phyloP scores from a whole-genome alignment of 2,329 filamentous ascomycete species.

The Talaromyces sp. region DNA sequence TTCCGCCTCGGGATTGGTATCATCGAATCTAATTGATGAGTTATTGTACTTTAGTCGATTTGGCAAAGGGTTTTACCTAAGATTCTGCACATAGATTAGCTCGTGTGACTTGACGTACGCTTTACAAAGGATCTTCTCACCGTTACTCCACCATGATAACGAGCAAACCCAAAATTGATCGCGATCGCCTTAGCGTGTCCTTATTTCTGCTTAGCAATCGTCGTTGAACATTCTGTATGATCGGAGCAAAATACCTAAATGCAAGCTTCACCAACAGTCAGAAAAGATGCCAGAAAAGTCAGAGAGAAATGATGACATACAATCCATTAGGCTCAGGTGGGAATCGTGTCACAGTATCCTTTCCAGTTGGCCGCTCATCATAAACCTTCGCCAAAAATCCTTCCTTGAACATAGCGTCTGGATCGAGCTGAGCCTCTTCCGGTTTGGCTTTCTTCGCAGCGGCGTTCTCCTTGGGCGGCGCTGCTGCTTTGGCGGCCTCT shows the following conservation, averaged over 20 bases:
- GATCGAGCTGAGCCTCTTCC: constrained; percentile 15
- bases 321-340: constrained; percentile 83
- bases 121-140: not conserved
- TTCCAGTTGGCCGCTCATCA: constrained; percentile 57
- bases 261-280: constrained; percentile 6
- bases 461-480: constrained; percentile 8
- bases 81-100: constrained; percentile 15
- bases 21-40: constrained; percentile 79
- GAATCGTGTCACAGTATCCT: constrained; percentile 62
- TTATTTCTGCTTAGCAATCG: not conserved
- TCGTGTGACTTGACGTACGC: not conserved
- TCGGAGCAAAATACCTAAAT: constrained; percentile 12
- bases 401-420: constrained; percentile 68
- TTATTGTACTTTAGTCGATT: constrained; percentile 38
- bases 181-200: constrained; percentile 97
- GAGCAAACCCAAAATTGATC: constrained; percentile 93
- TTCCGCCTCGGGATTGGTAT: constrained; percentile 93
- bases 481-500: constrained; percentile 12
- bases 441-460: constrained; percentile 9
- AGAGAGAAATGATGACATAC: not conserved
- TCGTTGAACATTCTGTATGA: not conserved
- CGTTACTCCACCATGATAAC: constrained; percentile 67
- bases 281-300: not conserved
- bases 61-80: constrained; percentile 9
- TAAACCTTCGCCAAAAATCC: constrained; percentile 74